Conservation (phyloP, 345 rosid genomes). For the Moringa oleifera region DNA sequence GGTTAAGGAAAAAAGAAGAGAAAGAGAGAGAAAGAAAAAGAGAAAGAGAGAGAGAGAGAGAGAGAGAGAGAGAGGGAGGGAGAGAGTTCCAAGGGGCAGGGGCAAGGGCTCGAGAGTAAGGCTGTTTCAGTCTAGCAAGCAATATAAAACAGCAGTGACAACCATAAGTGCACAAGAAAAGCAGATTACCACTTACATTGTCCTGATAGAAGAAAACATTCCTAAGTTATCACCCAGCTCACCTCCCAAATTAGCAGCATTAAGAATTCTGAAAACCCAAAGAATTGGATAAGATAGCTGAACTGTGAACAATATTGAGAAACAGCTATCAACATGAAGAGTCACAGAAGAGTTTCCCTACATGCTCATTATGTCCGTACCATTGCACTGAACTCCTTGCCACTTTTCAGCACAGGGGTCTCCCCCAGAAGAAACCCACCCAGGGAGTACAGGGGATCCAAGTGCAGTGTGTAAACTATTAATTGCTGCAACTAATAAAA, state of each 20-base stretch:
- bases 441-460: constrained; percentile 76
- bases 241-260: constrained; percentile 92
- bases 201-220: constrained; percentile 58
- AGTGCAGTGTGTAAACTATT: constrained; percentile 65
- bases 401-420: constrained; percentile 91
- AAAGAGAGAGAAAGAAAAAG: too few relatives aligned
- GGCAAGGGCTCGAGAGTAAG: too few relatives aligned
- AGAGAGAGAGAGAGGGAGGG: too few relatives aligned
- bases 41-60: too few relatives aligned
- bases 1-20: background rate
- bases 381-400: constrained; percentile 87
- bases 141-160: background rate
- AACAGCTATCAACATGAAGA: background rate
- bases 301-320: background rate
- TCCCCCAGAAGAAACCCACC: constrained; percentile 90
- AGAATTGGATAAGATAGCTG: background rate
- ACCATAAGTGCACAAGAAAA: constrained; percentile 3
- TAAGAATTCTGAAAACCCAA: constrained; percentile 50
- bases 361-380: constrained; percentile 53
- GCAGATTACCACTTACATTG: constrained; percentile 52
- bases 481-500: constrained; percentile 75
- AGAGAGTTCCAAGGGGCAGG: too few relatives aligned
- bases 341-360: constrained; percentile 17
- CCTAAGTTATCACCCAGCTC: constrained; percentile 71
- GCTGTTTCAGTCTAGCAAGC: background rate